phyloP scores from a whole-genome alignment of 306 rosid genomes.

The Malus fusca region DNA sequence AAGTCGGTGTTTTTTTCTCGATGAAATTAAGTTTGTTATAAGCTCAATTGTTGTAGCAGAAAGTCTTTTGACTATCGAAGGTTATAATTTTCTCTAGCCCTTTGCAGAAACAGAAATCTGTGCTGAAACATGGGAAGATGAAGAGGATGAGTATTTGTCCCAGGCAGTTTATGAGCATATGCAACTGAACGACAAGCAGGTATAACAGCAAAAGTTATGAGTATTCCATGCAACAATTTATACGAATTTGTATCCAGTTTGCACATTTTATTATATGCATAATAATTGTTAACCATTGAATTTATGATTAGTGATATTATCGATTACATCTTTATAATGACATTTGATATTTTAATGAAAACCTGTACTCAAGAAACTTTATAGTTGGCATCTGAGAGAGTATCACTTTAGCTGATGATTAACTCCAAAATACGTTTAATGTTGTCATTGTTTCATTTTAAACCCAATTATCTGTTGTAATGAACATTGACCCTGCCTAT shows the following conservation, averaged over 20 bases:
- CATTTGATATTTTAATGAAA: neutral
- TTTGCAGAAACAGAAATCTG: constrained; percentile 34
- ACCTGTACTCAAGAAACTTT: neutral
- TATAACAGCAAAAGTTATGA: constrained; percentile 5
- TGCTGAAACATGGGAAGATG: constrained; percentile 64
- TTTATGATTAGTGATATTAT: neutral
- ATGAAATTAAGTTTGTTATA: neutral
- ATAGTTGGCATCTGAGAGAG: neutral
- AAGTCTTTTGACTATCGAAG: neutral
- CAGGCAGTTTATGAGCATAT: constrained; percentile 63
- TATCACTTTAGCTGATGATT: neutral
- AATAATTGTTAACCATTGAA: neutral
- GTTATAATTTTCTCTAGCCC: constrained; percentile 18
- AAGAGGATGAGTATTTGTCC: constrained; percentile 74
- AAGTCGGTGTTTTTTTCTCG: neutral
- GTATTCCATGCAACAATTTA: neutral
- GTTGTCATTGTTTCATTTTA: neutral
- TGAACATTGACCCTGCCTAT: neutral
- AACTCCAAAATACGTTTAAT: neutral
- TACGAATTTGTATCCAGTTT: neutral
- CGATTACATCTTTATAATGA: neutral
- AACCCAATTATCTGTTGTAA: neutral
- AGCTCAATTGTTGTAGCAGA: neutral
- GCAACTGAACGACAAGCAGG: constrained; percentile 64
- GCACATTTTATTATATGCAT: neutral